These are phyloP conservation scores for Protea cynaroides DNA, from an alignment of 164 flowering plant species.

Conservation along the genomic window DNA sequence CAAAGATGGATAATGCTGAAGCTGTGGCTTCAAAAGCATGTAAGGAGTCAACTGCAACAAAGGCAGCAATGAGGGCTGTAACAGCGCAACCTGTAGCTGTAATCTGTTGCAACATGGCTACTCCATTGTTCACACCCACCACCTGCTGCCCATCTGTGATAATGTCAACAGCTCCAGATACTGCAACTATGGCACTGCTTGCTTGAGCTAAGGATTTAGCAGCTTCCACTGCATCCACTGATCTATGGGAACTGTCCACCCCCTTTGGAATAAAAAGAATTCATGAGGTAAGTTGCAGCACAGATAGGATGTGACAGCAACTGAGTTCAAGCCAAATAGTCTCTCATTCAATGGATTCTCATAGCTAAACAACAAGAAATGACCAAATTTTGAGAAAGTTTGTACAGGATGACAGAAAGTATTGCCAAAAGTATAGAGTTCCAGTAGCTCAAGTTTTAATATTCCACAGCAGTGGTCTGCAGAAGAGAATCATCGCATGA, in stretches of 20 bases:
- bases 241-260: slow-evolving; percentile 69
- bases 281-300: background rate
- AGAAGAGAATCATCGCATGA: background rate
- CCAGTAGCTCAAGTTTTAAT: background rate
- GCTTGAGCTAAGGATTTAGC: slow-evolving; percentile 65
- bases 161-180: slow-evolving; percentile 84
- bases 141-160: slow-evolving; percentile 70
- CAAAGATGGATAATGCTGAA: slow-evolving; percentile 73
- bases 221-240: slow-evolving; percentile 75
- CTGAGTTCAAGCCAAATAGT: background rate
- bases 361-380: background rate
- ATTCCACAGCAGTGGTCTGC: background rate
- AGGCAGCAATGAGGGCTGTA: slow-evolving; percentile 87
- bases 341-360: no score
- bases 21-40: slow-evolving; percentile 77
- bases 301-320: background rate
- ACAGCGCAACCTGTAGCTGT: slow-evolving; percentile 93
- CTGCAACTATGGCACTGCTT: slow-evolving; percentile 66
- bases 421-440: background rate
- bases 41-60: slow-evolving; percentile 58
- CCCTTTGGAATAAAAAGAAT: slow-evolving; percentile 40
- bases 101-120: slow-evolving; percentile 71
- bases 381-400: background rate
- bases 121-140: slow-evolving; percentile 71
- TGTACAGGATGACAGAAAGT: background rate